Percentiles rank a stretch among this genome's conserved stretches.
These are phyloP conservation scores for Geotrichum reessii DNA, from an alignment of 1,139 yeast species.

Conservation along the genomic window DNA sequence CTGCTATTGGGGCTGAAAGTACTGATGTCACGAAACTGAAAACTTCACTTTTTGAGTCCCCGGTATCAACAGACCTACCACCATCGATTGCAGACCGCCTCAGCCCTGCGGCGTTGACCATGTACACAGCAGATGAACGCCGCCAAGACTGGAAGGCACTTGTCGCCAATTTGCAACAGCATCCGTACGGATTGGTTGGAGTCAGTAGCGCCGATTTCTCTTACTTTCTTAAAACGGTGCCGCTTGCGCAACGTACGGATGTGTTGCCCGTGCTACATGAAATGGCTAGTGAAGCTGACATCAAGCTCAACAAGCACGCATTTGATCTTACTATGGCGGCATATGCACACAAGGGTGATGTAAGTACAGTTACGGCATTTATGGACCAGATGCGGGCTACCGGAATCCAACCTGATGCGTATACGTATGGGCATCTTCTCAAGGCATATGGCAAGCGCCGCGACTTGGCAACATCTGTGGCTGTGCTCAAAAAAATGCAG, in stretches of 20 bases:
- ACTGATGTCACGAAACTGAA: slow-evolving; percentile 8
- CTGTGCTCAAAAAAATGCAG: slow-evolving; percentile 47
- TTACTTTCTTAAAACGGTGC: slow-evolving; percentile 27
- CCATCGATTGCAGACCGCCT: slow-evolving; percentile 22
- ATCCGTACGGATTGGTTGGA: slow-evolving; percentile 21
- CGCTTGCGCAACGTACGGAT: slow-evolving; percentile 27
- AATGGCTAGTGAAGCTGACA: slow-evolving; percentile 27
- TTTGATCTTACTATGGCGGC: slow-evolving; percentile 34
- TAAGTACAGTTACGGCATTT: slow-evolving; percentile 33
- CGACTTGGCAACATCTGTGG: slow-evolving; percentile 28
- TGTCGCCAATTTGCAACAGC: slow-evolving; percentile 22
- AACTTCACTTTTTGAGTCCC: slow-evolving; percentile 14
- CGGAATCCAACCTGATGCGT: slow-evolving; percentile 38
- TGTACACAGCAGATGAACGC: slow-evolving; percentile 21
- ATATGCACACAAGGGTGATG: slow-evolving; percentile 33
- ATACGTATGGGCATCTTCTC: slow-evolving; percentile 44
- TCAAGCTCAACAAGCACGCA: slow-evolving; percentile 26
- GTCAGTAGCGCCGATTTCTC: slow-evolving; percentile 27
- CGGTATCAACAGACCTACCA: slow-evolving; percentile 17
- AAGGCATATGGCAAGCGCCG: slow-evolving; percentile 39
- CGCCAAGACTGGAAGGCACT: slow-evolving; percentile 28
- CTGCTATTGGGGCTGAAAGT: not conserved
- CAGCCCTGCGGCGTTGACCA: slow-evolving; percentile 19
- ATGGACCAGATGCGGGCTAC: slow-evolving; percentile 32
- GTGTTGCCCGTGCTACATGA: slow-evolving; percentile 26